These are phyloP conservation scores for Metarhizium rileyi DNA, from an alignment of 2,329 filamentous ascomycete genomes.

Conservation along the genomic window DNA sequence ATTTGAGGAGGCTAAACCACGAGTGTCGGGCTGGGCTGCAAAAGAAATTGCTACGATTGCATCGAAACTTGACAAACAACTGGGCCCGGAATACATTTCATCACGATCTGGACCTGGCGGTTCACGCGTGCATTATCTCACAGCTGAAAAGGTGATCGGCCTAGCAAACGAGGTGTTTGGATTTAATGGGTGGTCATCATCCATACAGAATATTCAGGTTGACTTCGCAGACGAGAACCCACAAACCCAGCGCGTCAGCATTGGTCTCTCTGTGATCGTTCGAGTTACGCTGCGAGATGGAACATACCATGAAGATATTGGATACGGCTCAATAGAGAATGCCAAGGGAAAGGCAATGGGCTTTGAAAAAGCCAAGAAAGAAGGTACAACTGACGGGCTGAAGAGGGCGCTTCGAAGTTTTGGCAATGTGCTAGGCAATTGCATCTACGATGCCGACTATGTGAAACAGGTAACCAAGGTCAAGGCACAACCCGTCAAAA, in stretches of 20 bases:
- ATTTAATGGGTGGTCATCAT: constrained; percentile 95
- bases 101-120: constrained; percentile 74
- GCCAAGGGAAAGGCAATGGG: constrained; percentile 89
- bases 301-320: constrained; percentile 95
- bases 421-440: constrained; percentile 95
- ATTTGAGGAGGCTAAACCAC: constrained; percentile 62
- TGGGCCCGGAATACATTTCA: constrained; percentile 94
- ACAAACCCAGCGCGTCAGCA: constrained; percentile 65
- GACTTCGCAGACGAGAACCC: constrained; percentile 89
- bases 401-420: constrained; percentile 87
- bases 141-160: constrained; percentile 94
- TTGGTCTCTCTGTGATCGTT: constrained; percentile 84
- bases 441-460: constrained; percentile 95
- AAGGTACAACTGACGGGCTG: constrained; percentile 87
- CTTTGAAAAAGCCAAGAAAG: constrained; percentile 98
- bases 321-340: constrained; percentile 95
- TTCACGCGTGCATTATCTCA: constrained; percentile 82
- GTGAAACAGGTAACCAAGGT: constrained; percentile 82
- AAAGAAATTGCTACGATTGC: constrained; percentile 82
- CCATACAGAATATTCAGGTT: constrained; percentile 89
- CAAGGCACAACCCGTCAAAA: constrained; percentile 62
- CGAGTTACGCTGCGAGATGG: constrained; percentile 85
- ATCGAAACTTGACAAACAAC: constrained; percentile 77
- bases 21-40: constrained; percentile 76
- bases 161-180: constrained; percentile 93